Conservation (phyloP, 176 grass and related monocot genomes). For the Dactylis glomerata region DNA sequence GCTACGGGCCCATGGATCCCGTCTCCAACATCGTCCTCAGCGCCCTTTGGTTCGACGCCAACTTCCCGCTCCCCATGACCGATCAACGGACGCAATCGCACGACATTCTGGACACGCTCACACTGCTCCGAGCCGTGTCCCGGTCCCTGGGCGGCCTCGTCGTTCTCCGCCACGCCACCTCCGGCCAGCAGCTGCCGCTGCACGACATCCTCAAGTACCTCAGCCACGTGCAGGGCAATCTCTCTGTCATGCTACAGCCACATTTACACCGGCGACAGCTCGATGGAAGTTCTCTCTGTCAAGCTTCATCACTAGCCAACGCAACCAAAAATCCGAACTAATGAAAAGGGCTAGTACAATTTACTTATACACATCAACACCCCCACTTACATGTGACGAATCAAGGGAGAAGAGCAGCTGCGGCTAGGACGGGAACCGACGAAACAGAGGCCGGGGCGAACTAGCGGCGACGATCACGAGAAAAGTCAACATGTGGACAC, state of each 20-base stretch:
- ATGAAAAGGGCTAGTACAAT: no score
- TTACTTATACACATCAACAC: no score
- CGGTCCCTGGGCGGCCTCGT: background rate
- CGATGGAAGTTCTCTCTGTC: background rate
- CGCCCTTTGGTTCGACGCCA: background rate
- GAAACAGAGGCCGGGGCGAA: no score
- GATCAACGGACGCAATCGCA: background rate
- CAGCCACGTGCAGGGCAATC: background rate
- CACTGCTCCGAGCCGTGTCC: background rate
- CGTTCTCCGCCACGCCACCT: background rate
- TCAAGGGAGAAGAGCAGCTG: no score
- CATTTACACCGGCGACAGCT: background rate
- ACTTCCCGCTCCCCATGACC: background rate
- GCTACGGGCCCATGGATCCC: background rate
- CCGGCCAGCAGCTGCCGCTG: background rate
- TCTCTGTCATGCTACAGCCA: background rate
- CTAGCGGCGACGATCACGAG: no score
- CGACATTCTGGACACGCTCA: background rate
- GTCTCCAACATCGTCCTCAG: background rate
- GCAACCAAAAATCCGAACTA: no score
- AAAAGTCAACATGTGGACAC: no score
- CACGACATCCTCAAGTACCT: background rate
- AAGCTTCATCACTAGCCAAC: no score
- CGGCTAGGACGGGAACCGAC: no score
- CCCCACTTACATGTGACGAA: no score